phyloP scores from a whole-genome alignment of 1,284 basidiomycete species.

The Rhizoctonia solani region DNA sequence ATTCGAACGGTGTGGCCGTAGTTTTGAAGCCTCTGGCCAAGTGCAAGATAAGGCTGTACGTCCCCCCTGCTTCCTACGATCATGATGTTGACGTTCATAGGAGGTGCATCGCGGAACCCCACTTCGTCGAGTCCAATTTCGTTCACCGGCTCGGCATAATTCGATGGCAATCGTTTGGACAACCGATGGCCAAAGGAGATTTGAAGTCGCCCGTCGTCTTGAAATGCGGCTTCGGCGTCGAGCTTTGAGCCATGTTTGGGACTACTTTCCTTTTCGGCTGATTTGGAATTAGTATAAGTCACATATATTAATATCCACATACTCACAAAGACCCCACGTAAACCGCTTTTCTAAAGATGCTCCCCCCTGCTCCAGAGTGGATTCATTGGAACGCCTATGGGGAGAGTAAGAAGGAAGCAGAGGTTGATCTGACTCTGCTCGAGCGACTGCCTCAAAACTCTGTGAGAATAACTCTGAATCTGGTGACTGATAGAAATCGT shows the following conservation, averaged over 20 bases:
- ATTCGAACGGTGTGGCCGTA: conserved; percentile 66
- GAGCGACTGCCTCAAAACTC: too few species aligned
- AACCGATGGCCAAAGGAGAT: conserved; percentile 12
- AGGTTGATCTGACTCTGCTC: too few species aligned
- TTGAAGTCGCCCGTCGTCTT: conserved; percentile 21
- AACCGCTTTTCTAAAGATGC: too few species aligned
- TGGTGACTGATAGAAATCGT: too few species aligned
- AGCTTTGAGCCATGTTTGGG: neutral
- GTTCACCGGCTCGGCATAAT: conserved; percentile 1
- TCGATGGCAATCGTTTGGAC: neutral
- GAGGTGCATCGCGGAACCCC: conserved; percentile 46
- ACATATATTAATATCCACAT: too few species aligned
- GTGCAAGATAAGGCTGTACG: conserved; percentile 70
- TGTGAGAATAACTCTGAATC: too few species aligned
- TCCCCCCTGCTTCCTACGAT: conserved; percentile 52
- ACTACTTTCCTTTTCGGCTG: neutral
- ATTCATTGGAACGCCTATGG: too few species aligned
- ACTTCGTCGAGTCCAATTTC: neutral
- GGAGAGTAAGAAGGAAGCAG: too few species aligned
- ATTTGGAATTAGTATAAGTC: too few species aligned
- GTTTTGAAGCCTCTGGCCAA: conserved; percentile 59
- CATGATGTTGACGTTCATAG: conserved; percentile 63
- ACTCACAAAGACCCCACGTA: too few species aligned
- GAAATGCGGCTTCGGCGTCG: conserved; percentile 1
- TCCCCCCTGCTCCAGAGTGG: too few species aligned